These are phyloP conservation scores for Voacanga thouarsii DNA, from an alignment of 257 asterid species.

Conservation along the genomic window DNA sequence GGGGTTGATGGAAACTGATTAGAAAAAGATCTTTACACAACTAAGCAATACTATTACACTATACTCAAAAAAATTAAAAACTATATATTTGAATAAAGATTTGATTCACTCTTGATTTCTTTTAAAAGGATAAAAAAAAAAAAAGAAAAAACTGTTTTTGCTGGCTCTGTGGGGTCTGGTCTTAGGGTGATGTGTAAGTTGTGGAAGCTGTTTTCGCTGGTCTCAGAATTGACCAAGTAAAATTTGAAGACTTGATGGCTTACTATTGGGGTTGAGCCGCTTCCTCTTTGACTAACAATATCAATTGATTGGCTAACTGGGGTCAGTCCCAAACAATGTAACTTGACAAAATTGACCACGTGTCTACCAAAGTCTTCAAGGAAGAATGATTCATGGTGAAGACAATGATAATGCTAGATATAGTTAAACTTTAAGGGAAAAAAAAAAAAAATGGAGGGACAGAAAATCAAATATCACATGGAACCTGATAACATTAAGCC, in stretches of 20 bases:
- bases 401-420: too few relatives aligned
- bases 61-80: too few relatives aligned
- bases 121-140: too few relatives aligned
- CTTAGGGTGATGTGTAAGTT: too few relatives aligned
- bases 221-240: not conserved
- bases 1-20: not conserved
- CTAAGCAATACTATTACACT: too few relatives aligned
- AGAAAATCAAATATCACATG: not conserved
- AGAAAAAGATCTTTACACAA: not conserved
- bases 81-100: too few relatives aligned
- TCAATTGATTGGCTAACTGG: not conserved
- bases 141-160: too few relatives aligned
- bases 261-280: not conserved
- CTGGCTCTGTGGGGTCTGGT: too few relatives aligned
- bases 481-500: not conserved
- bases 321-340: not conserved
- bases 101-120: too few relatives aligned
- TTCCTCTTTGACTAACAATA: not conserved
- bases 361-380: too few relatives aligned
- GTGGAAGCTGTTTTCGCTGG: not conserved
- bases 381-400: too few relatives aligned
- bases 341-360: not conserved
- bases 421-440: not conserved
- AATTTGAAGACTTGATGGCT: not conserved
- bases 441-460: too few relatives aligned